Base-by-base conservation (phyloP, 805 yeast species). In the Tetrapisispora namnaoensis region DNA sequence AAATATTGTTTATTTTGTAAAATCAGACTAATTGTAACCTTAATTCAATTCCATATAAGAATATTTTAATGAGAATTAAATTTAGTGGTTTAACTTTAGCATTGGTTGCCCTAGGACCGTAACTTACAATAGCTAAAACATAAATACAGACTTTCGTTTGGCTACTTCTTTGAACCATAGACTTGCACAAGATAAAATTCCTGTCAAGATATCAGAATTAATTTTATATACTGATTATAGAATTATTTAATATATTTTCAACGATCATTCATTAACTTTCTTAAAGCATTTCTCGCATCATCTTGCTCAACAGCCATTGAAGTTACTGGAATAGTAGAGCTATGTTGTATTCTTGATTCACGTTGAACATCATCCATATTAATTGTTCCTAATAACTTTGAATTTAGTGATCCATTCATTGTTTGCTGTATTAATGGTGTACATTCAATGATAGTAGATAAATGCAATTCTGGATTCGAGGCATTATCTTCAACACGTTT, bases 341-440 rank as follows among this genome's bases (percentile, higher is more conserved):
- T 10, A 37, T 17, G 35, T 14, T 22, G 32, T 9, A 16, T 39
- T 39, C 17, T 36, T 22, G 49, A 38, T 14, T 49, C 52, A 21
- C 47, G 43, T 14, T n/a, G 17, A 7, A 34, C 20, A 3, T 46
- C 44, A 17, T 17, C 44, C n/a, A 44, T 34, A 24, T 20, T 43
- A 18, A 36, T 45, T 10, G 59, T 39, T 2, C 44, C 51, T 7
- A 58, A 53, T 11, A 55, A 50, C 41, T 55, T 60, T 5, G 56
- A 44, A 28, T 55, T 53, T 38, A 61, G 44, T 13, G 63, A 57
- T 22, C 65, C 67, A 48, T 57, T 55, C 67, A 63, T 63, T 3
- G 67, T 59, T 37, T 62, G 65, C 47, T 63, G 67, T 17, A 63
- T 61, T 27, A 63, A 50, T 10, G 68, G 67, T 8, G 68, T 64